Conservation (phyloP, 2,329 filamentous ascomycete genomes). For the Epichloe sp. region DNA sequence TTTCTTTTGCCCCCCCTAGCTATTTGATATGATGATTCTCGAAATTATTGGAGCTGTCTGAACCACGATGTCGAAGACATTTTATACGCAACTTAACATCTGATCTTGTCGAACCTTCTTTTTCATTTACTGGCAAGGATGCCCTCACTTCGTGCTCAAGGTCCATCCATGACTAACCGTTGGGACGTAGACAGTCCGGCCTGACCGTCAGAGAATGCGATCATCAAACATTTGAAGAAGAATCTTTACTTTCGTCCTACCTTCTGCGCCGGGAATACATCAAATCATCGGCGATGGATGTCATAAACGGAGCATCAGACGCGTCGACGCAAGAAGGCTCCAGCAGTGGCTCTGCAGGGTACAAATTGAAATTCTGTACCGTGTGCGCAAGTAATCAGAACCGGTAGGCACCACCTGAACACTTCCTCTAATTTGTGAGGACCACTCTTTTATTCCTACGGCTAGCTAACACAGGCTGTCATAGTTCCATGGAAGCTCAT, state of each 20-base stretch:
- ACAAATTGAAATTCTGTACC: constrained; percentile 92
- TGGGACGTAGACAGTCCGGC: neutral
- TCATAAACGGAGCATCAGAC: constrained; percentile 24
- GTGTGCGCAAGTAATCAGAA: constrained; percentile 99
- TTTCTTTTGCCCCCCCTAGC: neutral
- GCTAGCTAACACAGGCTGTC: neutral
- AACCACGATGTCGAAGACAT: constrained; percentile 46
- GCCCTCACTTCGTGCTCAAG: neutral
- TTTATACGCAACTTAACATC: constrained; percentile 40
- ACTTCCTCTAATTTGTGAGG: neutral
- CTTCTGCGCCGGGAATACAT: neutral
- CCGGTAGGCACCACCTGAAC: constrained; percentile 41
- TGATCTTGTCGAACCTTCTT: neutral
- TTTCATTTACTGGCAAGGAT: neutral
- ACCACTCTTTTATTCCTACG: neutral
- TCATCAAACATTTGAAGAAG: neutral
- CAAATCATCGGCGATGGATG: constrained; percentile 23
- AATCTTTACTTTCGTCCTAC: neutral
- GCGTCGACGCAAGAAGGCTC: constrained; percentile 28
- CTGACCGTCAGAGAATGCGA: neutral
- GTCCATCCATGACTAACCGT: neutral
- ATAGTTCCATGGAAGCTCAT: constrained; percentile 78
- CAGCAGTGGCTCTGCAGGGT: constrained; percentile 43
- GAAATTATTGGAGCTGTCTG: constrained; percentile 66
- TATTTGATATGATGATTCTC: constrained; percentile 28